Base-by-base conservation (phyloP, 1,284 basidiomycete species). In the Coniferiporia sulphurascens region DNA sequence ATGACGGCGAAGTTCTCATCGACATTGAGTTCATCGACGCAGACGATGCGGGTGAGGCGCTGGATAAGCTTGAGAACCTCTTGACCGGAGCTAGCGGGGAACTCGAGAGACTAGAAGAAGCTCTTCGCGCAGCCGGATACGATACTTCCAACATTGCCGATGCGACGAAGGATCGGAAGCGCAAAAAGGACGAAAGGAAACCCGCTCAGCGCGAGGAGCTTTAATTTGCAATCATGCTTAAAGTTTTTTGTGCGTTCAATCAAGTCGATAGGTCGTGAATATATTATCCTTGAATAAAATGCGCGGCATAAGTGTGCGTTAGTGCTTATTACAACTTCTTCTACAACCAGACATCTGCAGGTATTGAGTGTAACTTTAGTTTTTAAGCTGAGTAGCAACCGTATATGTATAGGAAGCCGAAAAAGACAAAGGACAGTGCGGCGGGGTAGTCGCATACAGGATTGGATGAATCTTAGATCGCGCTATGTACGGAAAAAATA, bases 1-100 rank as follows among this genome's bases (percentile, higher is more conserved):
- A 78, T 58, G 78, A 81, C 49, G 81, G 78, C 27, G 81, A 82
- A 60, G 68, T 85, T 55, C 62, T 86, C 48, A 74, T 88, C 63
- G 81, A 87, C 48, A 74, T 88, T 63, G 81, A 87, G 68, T 74
- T 86, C 63, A 63, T 82, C 56, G 80, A 82, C 55, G 81, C 79
- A 41, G 66, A 73, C 45, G 72, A 74, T 6, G 61, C 73, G 58
- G 72, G 76, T 35, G 76, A 71, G 21, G 62, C 65, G 32, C 64
- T 69, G 19, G 63, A 70, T 15, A 72, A 71, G 19, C 67, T 70
- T 51, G 64, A 71, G 34, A 70, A 72, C 48, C 70, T 68, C 57
- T 64, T 68, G 60, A 66, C 66, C 52, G 67, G 52, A 22, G 62
- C 53, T 41, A 58, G 35, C 34, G 58, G 51, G 50, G 55, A 58